Percentiles rank a stretch among this genome's conserved stretches.
These are phyloP conservation scores for Ascochyta koolunga DNA, from an alignment of 2,329 filamentous ascomycete genomes.

Conservation along the genomic window DNA sequence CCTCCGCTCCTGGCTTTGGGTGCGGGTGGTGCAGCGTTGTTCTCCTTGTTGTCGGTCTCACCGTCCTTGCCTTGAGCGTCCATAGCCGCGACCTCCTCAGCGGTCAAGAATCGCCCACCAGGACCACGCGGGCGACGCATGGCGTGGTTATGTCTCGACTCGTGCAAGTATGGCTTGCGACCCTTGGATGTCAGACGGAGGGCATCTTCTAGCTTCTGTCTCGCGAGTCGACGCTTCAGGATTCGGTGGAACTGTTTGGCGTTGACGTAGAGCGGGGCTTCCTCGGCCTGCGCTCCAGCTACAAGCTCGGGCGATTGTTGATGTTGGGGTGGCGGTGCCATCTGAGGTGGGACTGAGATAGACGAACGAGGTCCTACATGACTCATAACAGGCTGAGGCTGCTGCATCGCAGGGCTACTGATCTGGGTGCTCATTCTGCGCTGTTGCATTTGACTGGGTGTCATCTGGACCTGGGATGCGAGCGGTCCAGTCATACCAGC, in stretches of 20 bases:
- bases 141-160: constrained; percentile 96
- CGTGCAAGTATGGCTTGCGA: constrained; percentile 94
- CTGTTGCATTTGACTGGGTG: constrained; percentile 42
- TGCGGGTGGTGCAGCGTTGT: constrained; percentile 38
- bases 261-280: constrained; percentile 96
- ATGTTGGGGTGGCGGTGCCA: constrained; percentile 68
- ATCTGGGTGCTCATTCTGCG: constrained; percentile 52
- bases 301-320: constrained; percentile 82
- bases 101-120: constrained; percentile 92
- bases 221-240: constrained; percentile 87
- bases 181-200: constrained; percentile 92
- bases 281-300: constrained; percentile 70
- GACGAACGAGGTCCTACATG: constrained; percentile 64
- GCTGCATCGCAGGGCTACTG: constrained; percentile 62
- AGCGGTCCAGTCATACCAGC: constrained; percentile 58
- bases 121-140: constrained; percentile 95
- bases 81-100: constrained; percentile 91
- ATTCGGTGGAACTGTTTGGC: constrained; percentile 99
- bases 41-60: constrained; percentile 50
- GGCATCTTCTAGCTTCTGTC: constrained; percentile 92
- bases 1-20: constrained; percentile 20
- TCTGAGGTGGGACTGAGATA: constrained; percentile 54
- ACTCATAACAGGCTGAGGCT: constrained; percentile 76
- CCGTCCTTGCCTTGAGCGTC: constrained; percentile 56
- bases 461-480: constrained; percentile 49